Conservation (phyloP, 176 grass and related monocot species). For the Neostapfia colusana region DNA sequence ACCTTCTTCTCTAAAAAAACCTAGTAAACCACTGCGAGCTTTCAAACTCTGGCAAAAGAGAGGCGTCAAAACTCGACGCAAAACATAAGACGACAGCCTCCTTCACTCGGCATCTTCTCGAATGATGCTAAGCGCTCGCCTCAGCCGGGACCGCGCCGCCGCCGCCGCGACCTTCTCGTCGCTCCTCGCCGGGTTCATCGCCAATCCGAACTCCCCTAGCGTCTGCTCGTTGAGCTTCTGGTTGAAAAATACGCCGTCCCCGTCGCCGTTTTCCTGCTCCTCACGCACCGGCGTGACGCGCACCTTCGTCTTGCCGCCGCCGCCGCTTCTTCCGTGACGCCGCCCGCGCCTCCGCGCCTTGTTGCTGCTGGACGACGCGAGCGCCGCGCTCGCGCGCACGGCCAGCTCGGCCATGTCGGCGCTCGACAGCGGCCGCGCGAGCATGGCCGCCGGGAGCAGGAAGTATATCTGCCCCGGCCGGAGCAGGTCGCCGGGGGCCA, state of each 20-base stretch:
- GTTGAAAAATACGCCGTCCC: conserved; percentile 10
- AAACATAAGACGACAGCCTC: not conserved
- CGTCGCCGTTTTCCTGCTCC: not conserved
- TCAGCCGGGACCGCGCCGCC: conserved; percentile 23
- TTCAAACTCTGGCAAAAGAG: not conserved
- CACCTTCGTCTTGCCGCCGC: conserved; percentile 11
- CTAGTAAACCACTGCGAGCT: not conserved
- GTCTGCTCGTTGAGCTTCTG: conserved; percentile 49
- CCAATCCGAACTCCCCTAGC: conserved; percentile 28
- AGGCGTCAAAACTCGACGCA: not conserved
- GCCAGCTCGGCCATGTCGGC: conserved; percentile 59
- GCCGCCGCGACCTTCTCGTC: conserved; percentile 17
- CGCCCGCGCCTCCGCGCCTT: not conserved
- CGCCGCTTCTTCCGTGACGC: not conserved
- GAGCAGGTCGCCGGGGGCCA: conserved; percentile 37
- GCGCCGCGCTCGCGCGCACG: conserved; percentile 49
- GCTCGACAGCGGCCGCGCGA: conserved; percentile 27
- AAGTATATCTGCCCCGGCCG: conserved; percentile 56
- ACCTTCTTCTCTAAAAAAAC: conserved; percentile 8
- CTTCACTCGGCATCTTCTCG: conserved; percentile 40
- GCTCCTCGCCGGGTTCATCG: not conserved
- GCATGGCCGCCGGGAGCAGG: conserved; percentile 43
- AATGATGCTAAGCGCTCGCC: conserved; percentile 46
- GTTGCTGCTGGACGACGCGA: conserved; percentile 2
- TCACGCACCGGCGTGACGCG: conserved; percentile 37